Evolutionary conservation across 2,329 filamentous ascomycete species (phyloP).

Genomic region (Fonsecaea erecta): DNA sequence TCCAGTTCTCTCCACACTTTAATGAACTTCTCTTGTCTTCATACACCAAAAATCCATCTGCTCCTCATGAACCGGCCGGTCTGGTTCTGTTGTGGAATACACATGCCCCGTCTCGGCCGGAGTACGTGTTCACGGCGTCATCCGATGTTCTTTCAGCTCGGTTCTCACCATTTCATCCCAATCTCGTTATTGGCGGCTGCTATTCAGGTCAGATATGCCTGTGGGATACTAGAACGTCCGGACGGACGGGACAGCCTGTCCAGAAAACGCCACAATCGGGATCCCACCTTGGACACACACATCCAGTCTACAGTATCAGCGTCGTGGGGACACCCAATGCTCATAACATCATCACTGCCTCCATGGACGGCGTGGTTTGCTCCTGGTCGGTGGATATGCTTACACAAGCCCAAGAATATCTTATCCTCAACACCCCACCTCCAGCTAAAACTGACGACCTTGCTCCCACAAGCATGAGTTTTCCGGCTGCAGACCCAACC

Average conservation of each 20-base stretch:
- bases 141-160: conserved; percentile 94
- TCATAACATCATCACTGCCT: conserved; percentile 97
- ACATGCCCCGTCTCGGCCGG: conserved; percentile 89
- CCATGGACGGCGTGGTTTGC: conserved; percentile 94
- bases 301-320: conserved; percentile 92
- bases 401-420: conserved; percentile 90
- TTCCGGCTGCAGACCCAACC: conserved; percentile 92
- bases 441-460: conserved; percentile 93
- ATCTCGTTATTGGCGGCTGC: conserved; percentile 91
- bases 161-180: conserved; percentile 98
- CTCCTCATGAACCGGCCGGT: conserved; percentile 90
- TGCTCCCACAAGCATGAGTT: conserved; percentile 90
- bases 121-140: conserved; percentile 95
- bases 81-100: conserved; percentile 97
- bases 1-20: conserved; percentile 89
- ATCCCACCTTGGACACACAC: conserved; percentile 77
- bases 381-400: conserved; percentile 99
- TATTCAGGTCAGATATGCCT: conserved; percentile 96
- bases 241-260: conserved; percentile 69
- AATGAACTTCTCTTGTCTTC: conserved; percentile 90
- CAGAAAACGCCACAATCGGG: conserved; percentile 96
- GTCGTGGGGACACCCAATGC: conserved; percentile 98
- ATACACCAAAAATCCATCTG: conserved; percentile 96
- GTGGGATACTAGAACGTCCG: conserved; percentile 92
- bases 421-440: conserved; percentile 82